phyloP scores from a whole-genome alignment of 176 grass and related monocot species.

The Raddia guianensis region DNA sequence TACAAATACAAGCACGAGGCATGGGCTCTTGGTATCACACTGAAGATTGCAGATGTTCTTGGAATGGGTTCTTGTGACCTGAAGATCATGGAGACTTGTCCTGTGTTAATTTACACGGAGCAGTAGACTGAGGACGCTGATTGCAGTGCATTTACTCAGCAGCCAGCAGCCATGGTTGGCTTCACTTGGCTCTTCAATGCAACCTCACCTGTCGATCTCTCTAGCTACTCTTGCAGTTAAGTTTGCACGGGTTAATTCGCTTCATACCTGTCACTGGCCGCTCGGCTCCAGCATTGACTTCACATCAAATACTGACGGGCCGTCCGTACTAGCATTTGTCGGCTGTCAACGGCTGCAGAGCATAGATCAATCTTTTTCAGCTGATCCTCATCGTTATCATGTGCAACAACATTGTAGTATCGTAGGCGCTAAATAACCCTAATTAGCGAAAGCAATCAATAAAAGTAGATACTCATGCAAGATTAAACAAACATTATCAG shows the following conservation, averaged over 20 bases:
- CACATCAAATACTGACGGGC: background rate
- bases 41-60: no score
- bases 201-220: background rate
- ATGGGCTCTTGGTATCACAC: no score
- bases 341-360: background rate
- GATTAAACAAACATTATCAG: no score
- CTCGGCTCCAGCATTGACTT: background rate
- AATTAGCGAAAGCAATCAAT: no score
- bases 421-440: no score
- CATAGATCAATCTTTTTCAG: background rate
- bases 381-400: background rate
- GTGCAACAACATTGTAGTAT: no score
- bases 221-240: background rate
- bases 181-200: no score
- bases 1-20: background rate
- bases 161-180: constrained; percentile 13
- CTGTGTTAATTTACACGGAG: background rate
- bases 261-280: background rate
- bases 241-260: background rate
- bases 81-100: background rate
- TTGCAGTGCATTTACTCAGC: constrained; percentile 18
- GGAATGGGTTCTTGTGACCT: no score
- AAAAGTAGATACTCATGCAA: no score
- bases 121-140: background rate
- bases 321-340: background rate